Conservation (phyloP, 2,329 filamentous ascomycete species). For the Fusarium gaditjirri region DNA sequence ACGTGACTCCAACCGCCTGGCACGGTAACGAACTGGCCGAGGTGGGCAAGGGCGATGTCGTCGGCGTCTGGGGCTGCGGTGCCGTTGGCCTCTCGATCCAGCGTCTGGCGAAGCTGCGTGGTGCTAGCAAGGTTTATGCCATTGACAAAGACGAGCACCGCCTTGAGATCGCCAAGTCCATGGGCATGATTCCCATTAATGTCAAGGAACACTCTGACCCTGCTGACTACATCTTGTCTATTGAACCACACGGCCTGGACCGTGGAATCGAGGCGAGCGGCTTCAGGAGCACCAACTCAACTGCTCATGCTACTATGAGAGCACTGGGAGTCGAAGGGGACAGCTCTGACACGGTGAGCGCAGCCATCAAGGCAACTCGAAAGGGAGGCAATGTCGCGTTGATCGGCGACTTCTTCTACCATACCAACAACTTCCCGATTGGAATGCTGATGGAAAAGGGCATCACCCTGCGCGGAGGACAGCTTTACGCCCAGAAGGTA, state of each 20-base stretch:
- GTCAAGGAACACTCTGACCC: not conserved
- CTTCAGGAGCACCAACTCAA: slow-evolving; percentile 2
- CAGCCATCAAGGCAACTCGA: not conserved
- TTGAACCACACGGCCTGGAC: not conserved
- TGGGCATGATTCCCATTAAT: slow-evolving; percentile 2
- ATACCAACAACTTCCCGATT: slow-evolving; percentile 1
- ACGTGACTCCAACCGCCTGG: slow-evolving; percentile 6
- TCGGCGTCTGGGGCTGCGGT: slow-evolving; percentile 3
- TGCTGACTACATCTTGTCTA: not conserved
- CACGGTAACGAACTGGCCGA: not conserved
- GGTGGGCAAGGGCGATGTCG: not conserved
- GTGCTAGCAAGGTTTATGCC: not conserved
- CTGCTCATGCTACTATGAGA: not conserved
- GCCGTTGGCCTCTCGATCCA: slow-evolving; percentile 1
- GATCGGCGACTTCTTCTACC: slow-evolving; percentile 1
- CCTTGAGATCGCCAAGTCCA: not conserved
- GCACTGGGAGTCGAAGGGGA: not conserved
- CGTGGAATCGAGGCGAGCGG: not conserved
- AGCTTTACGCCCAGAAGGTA: slow-evolving; percentile 8
- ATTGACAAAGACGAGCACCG: slow-evolving; percentile 5
- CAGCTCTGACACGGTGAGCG: not conserved
- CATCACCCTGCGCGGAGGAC: not conserved
- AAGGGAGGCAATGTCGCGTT: not conserved
- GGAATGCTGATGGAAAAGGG: slow-evolving; percentile 12
- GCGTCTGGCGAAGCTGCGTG: not conserved